A percentile compares a stretch with the other conserved stretches of the same genome.
These are phyloP conservation scores for Aspergillus cejpii DNA, from an alignment of 2,329 filamentous ascomycete genomes.

Conservation along the genomic window DNA sequence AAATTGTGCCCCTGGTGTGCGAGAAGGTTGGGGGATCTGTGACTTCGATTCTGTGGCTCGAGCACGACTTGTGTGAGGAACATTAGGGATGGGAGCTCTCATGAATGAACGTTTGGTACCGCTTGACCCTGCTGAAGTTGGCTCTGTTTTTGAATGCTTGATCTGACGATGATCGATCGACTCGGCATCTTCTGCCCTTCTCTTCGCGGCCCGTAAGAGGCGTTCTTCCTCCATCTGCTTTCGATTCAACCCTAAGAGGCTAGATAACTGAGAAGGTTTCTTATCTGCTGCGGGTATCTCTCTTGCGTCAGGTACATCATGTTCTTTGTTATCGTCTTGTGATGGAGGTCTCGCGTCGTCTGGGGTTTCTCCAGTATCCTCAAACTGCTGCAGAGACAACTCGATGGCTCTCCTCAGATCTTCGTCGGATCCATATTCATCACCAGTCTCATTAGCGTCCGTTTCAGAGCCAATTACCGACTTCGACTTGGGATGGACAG, in stretches of 20 bases:
- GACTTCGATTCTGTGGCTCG: neutral
- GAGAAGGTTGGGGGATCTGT: constrained; percentile 9
- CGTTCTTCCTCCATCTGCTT: constrained; percentile 82
- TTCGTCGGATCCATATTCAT: constrained; percentile 26
- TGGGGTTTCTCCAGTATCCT: constrained; percentile 7
- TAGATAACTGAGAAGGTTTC: constrained; percentile 12
- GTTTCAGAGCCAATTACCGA: constrained; percentile 24
- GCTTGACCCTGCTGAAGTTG: neutral
- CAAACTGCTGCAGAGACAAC: constrained; percentile 27
- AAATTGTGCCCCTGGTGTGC: constrained; percentile 39
- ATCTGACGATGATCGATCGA: constrained; percentile 22
- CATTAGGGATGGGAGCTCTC: neutral
- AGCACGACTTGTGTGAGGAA: neutral
- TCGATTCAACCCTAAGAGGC: constrained; percentile 58
- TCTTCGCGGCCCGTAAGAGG: constrained; percentile 60
- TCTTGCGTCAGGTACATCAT: neutral
- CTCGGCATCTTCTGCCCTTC: constrained; percentile 42
- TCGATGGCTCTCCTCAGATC: constrained; percentile 33
- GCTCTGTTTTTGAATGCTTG: constrained; percentile 21
- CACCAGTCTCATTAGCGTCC: constrained; percentile 14
- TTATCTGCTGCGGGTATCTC: neutral
- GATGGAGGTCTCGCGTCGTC: neutral
- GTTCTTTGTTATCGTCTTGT: neutral
- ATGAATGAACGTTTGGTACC: constrained; percentile 2
- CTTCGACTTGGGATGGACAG: constrained; percentile 24